phyloP scores from a whole-genome alignment of 176 grass and related monocot species.

The Oryza australiensis region DNA sequence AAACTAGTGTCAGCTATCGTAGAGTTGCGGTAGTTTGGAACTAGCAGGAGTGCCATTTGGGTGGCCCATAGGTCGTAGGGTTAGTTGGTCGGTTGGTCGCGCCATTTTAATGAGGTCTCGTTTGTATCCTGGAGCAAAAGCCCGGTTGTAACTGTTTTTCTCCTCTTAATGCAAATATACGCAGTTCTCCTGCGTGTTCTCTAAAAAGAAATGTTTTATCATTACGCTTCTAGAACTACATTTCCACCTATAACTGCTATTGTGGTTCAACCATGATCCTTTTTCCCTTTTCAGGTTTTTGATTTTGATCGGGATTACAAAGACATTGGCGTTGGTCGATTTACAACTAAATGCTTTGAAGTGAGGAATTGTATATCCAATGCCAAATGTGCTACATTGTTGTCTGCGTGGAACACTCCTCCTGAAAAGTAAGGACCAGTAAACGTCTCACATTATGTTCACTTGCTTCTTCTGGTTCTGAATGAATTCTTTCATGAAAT shows the following conservation, averaged over 20 bases:
- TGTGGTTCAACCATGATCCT: constrained; percentile 20
- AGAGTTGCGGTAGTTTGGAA: too few relatives aligned
- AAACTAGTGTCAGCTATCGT: too few relatives aligned
- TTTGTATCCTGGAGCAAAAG: too few relatives aligned
- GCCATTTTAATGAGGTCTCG: too few relatives aligned
- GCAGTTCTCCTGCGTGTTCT: too few relatives aligned
- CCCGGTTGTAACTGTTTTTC: too few relatives aligned
- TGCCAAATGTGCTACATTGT: constrained; percentile 89
- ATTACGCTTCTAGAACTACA: not conserved
- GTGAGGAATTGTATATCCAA: constrained; percentile 90
- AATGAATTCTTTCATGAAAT: not conserved
- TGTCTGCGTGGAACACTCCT: constrained; percentile 97
- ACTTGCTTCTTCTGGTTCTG: not conserved
- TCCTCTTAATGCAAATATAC: too few relatives aligned
- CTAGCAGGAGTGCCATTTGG: too few relatives aligned
- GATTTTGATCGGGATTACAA: constrained; percentile 99
- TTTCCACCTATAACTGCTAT: not conserved
- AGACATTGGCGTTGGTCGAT: constrained; percentile 86
- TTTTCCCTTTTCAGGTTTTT: constrained; percentile 61
- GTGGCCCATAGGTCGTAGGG: too few relatives aligned
- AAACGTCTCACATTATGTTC: not conserved
- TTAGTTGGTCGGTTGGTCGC: too few relatives aligned
- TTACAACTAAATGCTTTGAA: constrained; percentile 94
- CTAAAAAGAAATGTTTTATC: not conserved
- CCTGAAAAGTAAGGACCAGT: constrained; percentile 76